Conservation (phyloP, 108 stramenopile species). For the Poteriospumella lacustris region DNA sequence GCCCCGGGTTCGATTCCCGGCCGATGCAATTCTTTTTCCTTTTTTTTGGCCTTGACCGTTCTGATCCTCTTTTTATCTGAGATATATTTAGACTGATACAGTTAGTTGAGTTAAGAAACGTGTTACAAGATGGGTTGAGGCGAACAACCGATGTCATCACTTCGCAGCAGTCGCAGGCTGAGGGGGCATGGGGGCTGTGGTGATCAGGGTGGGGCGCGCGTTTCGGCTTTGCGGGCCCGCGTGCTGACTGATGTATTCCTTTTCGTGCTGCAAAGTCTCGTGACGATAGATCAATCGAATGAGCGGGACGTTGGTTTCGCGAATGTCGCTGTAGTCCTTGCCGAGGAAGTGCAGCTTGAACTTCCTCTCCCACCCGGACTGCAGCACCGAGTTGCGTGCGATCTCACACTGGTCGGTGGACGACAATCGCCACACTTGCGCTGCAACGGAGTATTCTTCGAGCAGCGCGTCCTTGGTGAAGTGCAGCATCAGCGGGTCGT, state of each 20-base stretch:
- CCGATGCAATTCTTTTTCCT: no score
- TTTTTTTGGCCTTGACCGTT: no score
- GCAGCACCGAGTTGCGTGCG: constrained; percentile 86
- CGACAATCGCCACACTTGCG: constrained; percentile 84
- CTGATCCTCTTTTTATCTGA: no score
- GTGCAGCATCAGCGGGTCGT: constrained; percentile 96
- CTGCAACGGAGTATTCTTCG: constrained; percentile 90
- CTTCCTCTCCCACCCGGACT: constrained; percentile 85
- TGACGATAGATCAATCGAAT: constrained; percentile 53
- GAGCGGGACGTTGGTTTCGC: constrained; percentile 56
- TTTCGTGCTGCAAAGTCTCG: constrained; percentile 39
- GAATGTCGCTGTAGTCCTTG: constrained; percentile 66
- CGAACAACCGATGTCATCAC: no score
- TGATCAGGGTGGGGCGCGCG: no score
- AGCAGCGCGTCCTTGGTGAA: constrained; percentile 94
- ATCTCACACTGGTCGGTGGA: constrained; percentile 97
- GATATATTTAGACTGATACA: no score
- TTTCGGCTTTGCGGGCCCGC: not conserved
- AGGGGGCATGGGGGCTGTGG: no score
- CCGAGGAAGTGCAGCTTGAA: constrained; percentile 93
- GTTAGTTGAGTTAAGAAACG: no score
- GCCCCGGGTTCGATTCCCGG: constrained; percentile 5
- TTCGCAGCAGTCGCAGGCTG: no score
- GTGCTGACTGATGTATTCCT: not conserved
- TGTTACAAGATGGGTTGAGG: no score